phyloP scores from a whole-genome alignment of 2,329 filamentous ascomycete genomes.

The Colletotrichum gloeosporioides region DNA sequence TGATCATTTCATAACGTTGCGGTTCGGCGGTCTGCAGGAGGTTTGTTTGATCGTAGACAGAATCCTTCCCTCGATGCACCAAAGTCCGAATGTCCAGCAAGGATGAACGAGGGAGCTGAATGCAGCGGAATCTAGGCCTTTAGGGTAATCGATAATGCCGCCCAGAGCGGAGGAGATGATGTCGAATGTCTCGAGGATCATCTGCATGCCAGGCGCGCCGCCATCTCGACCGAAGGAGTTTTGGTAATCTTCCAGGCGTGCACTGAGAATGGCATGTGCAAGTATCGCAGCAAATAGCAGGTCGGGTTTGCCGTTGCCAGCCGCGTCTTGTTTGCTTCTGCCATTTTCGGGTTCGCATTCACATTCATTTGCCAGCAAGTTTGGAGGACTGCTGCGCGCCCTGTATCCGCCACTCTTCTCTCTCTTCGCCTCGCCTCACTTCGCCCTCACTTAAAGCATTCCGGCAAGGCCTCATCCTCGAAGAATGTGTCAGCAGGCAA shows the following conservation, averaged over 20 bases:
- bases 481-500: background rate
- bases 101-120: background rate
- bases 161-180: background rate
- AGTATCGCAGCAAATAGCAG: background rate
- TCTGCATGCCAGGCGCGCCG: background rate
- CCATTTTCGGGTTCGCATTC: background rate
- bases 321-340: background rate
- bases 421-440: background rate
- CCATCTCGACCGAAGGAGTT: background rate
- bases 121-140: background rate
- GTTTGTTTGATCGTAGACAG: background rate
- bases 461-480: background rate
- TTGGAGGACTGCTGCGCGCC: background rate
- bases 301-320: background rate
- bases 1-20: background rate
- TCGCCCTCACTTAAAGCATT: background rate
- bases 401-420: background rate
- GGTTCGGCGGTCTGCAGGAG: background rate
- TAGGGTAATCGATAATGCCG: background rate
- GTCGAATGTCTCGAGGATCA: background rate
- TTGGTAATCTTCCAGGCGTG: background rate
- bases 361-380: background rate
- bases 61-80: background rate
- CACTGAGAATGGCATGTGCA: background rate
- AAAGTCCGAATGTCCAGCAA: background rate